phyloP scores from a whole-genome alignment of 768 basidiomycete genomes.

The Aureoboletus auriporus region DNA sequence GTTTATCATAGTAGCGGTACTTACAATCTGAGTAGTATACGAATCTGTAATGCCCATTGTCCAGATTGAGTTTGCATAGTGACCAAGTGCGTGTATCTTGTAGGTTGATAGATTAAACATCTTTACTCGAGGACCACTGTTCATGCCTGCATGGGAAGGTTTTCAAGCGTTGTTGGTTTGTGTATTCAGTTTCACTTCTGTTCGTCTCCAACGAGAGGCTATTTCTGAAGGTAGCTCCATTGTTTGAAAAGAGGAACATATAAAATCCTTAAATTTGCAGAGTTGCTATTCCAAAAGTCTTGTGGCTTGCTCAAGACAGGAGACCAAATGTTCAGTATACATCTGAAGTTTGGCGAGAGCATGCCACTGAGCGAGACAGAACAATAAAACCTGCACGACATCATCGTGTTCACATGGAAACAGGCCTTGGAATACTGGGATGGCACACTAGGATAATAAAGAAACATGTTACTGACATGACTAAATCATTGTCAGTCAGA shows the following conservation, averaged over 20 bases:
- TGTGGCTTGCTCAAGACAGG: slow-evolving; percentile 15
- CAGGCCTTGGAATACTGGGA: slow-evolving; percentile 31
- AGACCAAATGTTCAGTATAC: slow-evolving; percentile 28
- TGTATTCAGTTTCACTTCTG: background rate
- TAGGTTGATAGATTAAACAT: slow-evolving; percentile 31
- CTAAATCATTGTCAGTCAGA: background rate
- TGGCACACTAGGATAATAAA: slow-evolving; percentile 24
- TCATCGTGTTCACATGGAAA: slow-evolving; percentile 23
- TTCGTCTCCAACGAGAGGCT: slow-evolving; percentile 11
- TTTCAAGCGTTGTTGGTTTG: background rate
- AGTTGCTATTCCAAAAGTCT: slow-evolving; percentile 13
- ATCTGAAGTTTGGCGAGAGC: slow-evolving; percentile 31
- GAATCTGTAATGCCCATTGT: slow-evolving; percentile 34
- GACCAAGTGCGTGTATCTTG: slow-evolving; percentile 35
- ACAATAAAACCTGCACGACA: slow-evolving; percentile 19
- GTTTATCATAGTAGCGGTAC: no score
- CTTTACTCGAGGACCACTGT: background rate
- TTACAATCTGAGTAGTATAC: slow-evolving; percentile 14
- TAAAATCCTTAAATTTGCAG: slow-evolving; percentile 21
- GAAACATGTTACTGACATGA: background rate
- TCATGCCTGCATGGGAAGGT: no score
- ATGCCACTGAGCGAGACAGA: slow-evolving; percentile 31
- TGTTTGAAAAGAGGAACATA: slow-evolving; percentile 24
- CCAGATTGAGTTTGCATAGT: slow-evolving; percentile 27
- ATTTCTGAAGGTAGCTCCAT: slow-evolving; percentile 22